Conservation (phyloP, 2,329 filamentous ascomycete genomes). For the Spiromastix sp. region DNA sequence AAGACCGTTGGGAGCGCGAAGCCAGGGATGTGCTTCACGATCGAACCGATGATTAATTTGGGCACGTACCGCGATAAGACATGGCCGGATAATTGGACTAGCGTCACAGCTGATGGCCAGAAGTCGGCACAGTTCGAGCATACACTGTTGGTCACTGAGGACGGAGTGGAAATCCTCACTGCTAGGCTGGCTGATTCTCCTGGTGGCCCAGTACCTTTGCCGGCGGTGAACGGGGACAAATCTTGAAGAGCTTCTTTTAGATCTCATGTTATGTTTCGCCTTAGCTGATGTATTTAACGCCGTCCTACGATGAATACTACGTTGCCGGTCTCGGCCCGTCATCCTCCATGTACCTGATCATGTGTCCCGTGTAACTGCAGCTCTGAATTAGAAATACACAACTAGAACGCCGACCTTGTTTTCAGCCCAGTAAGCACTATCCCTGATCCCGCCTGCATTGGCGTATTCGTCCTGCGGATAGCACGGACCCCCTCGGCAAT, state of each 20-base stretch:
- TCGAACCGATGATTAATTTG: slow-evolving; percentile 95
- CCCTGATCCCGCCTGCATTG: too few relatives aligned
- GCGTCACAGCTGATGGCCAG: slow-evolving; percentile 81
- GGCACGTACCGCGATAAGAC: slow-evolving; percentile 88
- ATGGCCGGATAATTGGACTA: slow-evolving; percentile 99
- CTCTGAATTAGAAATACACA: too few relatives aligned
- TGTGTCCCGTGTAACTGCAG: too few relatives aligned
- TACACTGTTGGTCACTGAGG: slow-evolving; percentile 71
- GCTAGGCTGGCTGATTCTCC: slow-evolving; percentile 63
- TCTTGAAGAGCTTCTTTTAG: background rate
- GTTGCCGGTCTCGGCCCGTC: too few relatives aligned
- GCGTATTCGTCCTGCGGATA: too few relatives aligned
- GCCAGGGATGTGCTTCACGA: slow-evolving; percentile 96
- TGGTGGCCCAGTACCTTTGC: slow-evolving; percentile 59
- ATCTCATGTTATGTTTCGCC: too few relatives aligned
- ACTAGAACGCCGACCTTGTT: too few relatives aligned
- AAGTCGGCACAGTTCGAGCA: slow-evolving; percentile 92
- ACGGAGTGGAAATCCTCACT: slow-evolving; percentile 71
- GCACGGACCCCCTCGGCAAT: too few relatives aligned
- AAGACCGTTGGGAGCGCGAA: slow-evolving; percentile 93
- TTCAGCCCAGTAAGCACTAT: too few relatives aligned
- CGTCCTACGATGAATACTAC: too few relatives aligned
- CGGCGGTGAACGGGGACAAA: slow-evolving; percentile 19
- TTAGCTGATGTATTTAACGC: too few relatives aligned
- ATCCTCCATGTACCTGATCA: too few relatives aligned